Percentiles rank a stretch among this genome's conserved stretches.
Evolutionary conservation across 345 rosid species (phyloP).

Genomic region (Gossypium turneri): DNA sequence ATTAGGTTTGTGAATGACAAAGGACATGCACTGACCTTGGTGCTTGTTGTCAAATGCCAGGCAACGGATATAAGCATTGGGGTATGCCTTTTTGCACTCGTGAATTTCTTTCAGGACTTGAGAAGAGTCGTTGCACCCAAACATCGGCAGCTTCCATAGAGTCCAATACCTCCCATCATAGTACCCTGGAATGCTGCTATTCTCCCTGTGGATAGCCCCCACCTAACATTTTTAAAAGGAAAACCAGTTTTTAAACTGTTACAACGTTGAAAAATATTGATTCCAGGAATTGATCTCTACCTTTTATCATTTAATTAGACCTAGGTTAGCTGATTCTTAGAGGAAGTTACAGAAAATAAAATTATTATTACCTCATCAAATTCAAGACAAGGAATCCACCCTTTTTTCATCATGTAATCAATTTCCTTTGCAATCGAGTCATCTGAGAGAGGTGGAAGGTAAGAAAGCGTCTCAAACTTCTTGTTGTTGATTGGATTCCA

Average conservation of each 20-base stretch:
- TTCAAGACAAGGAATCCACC: conserved; percentile 72
- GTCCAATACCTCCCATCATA: conserved; percentile 77
- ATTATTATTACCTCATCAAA: conserved; percentile 52
- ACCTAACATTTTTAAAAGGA: conserved; percentile 16
- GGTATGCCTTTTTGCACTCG: conserved; percentile 44
- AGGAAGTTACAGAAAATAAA: not conserved
- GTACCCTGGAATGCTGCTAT: conserved; percentile 59
- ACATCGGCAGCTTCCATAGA: conserved; percentile 75
- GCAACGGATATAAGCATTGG: conserved; percentile 49
- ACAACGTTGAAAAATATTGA: too few relatives aligned
- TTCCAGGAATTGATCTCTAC: too few relatives aligned
- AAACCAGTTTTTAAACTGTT: not conserved
- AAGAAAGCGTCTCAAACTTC: conserved; percentile 55
- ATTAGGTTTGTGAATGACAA: conserved; percentile 51
- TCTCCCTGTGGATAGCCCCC: conserved; percentile 41
- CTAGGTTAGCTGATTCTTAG: too few relatives aligned
- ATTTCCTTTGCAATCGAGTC: conserved; percentile 52
- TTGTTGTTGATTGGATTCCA: conserved; percentile 64
- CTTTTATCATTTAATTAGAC: too few relatives aligned
- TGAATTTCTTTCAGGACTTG: conserved; percentile 49
- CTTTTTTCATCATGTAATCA: conserved; percentile 59
- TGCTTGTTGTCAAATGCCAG: conserved; percentile 46
- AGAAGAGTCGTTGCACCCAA: conserved; percentile 60
- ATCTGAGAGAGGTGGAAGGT: conserved; percentile 44
- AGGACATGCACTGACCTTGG: conserved; percentile 65